A percentile compares a stretch with the other conserved stretches of the same genome.
Conservation (phyloP, 202 grass and related monocot species). For the Musa balbisiana region DNA sequence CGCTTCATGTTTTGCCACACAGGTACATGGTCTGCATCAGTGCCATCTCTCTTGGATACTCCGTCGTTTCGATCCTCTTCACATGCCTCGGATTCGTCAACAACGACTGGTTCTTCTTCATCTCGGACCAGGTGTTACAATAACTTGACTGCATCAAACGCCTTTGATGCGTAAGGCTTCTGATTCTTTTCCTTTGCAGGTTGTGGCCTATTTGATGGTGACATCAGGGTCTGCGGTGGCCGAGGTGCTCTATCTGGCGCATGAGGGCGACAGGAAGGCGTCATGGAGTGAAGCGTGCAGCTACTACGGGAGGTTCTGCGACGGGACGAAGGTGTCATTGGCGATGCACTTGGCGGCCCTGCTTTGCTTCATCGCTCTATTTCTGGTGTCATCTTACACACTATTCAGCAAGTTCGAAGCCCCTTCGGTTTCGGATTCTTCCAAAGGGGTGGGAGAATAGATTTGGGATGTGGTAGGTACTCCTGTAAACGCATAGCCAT, state of each 20-base stretch:
- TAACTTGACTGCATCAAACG: not conserved
- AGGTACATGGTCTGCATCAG: constrained; percentile 71
- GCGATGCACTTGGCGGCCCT: constrained; percentile 55
- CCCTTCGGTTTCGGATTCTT: not conserved
- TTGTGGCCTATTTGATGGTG: constrained; percentile 61
- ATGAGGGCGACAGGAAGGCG: constrained; percentile 50
- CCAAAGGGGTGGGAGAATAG: not conserved
- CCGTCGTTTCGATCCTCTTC: constrained; percentile 37
- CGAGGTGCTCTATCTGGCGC: constrained; percentile 66
- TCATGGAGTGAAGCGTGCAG: constrained; percentile 90
- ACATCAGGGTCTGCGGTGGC: constrained; percentile 70
- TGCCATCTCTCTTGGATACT: constrained; percentile 49
- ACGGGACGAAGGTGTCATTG: constrained; percentile 45
- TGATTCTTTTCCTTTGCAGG: constrained; percentile 27
- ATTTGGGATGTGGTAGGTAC: not conserved
- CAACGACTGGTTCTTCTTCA: constrained; percentile 48
- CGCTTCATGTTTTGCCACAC: not conserved
- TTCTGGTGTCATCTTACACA: not conserved
- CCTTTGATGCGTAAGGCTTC: not conserved
- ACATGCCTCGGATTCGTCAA: constrained; percentile 25
- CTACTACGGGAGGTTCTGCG: constrained; percentile 76
- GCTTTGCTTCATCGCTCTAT: constrained; percentile 44
- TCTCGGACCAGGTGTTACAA: constrained; percentile 59
- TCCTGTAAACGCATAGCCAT: not conserved
- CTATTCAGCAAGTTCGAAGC: constrained; percentile 13